A percentile compares a stretch with the other conserved stretches of the same genome.
Conservation (phyloP, 805 yeast species). For the Cyberlindnera maclurae region DNA sequence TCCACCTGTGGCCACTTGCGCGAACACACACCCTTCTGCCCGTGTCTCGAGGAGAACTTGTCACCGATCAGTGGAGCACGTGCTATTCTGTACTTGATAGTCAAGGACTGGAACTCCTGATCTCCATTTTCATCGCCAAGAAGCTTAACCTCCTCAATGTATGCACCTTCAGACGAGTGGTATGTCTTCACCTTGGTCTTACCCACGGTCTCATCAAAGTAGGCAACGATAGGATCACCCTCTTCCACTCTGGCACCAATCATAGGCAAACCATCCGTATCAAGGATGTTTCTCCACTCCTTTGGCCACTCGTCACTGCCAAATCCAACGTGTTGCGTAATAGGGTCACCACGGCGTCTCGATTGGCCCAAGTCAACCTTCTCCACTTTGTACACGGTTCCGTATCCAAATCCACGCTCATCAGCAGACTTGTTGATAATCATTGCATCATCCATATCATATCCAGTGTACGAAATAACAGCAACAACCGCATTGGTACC, state of each 20-base stretch:
- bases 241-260: constrained; percentile 85
- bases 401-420: constrained; percentile 97
- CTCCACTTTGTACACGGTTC: constrained; percentile 93
- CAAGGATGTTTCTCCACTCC: constrained; percentile 81
- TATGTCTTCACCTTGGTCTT: constrained; percentile 88
- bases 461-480: constrained; percentile 96
- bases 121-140: constrained; percentile 74
- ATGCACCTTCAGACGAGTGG: constrained; percentile 92
- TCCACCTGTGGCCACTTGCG: constrained; percentile 96
- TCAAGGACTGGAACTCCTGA: constrained; percentile 73
- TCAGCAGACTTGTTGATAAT: constrained; percentile 94
- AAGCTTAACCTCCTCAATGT: constrained; percentile 89
- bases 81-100: constrained; percentile 85
- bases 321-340: constrained; percentile 89
- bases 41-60: constrained; percentile 95
- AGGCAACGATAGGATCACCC: constrained; percentile 95
- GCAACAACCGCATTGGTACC: constrained; percentile 99
- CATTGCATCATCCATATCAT: constrained; percentile 99
- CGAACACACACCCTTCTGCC: constrained; percentile 97
- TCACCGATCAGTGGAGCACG: constrained; percentile 96
- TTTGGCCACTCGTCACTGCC: constrained; percentile 92
- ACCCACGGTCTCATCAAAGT: constrained; percentile 83
- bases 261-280: constrained; percentile 86
- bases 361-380: constrained; percentile 73
- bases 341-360: constrained; percentile 89